These are phyloP conservation scores for Trichoderma reesei DNA, from an alignment of 495 filamentous ascomycete species.

Conservation along the genomic window DNA sequence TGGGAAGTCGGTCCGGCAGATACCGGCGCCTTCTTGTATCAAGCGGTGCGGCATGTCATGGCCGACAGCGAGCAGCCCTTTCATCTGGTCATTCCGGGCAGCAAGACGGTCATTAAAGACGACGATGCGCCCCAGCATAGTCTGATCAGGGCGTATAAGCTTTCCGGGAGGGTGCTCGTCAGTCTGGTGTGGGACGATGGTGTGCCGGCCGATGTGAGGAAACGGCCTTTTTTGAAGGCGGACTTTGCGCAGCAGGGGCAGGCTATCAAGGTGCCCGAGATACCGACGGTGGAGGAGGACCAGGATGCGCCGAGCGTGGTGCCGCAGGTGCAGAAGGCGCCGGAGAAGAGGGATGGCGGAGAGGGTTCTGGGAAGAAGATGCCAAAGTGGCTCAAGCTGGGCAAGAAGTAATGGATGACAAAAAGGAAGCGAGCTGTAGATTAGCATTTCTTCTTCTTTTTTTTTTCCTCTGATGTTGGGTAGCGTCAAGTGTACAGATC, in stretches of 20 bases:
- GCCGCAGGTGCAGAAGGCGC: conserved; percentile 26
- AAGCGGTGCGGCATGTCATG: conserved; percentile 49
- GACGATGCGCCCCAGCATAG: conserved; percentile 30
- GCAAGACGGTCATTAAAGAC: conserved; percentile 22
- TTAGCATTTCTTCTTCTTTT: background rate
- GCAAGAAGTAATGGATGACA: conserved; percentile 41
- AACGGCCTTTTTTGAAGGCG: conserved; percentile 51
- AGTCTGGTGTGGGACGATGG: conserved; percentile 67
- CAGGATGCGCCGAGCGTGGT: conserved; percentile 27
- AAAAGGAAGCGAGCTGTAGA: background rate
- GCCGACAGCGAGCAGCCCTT: conserved; percentile 37
- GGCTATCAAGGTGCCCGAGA: conserved; percentile 44
- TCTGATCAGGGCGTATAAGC: conserved; percentile 62
- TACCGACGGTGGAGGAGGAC: conserved; percentile 31
- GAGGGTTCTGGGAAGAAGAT: conserved; percentile 39
- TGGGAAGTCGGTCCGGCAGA: conserved; percentile 53
- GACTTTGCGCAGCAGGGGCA: conserved; percentile 58
- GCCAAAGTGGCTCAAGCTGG: conserved; percentile 64
- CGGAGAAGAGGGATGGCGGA: conserved; percentile 38
- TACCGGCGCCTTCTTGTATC: conserved; percentile 56
- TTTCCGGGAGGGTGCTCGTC: conserved; percentile 60
- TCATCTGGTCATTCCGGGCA: conserved; percentile 33
- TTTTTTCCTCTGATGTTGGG: background rate
- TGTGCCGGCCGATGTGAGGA: conserved; percentile 37
- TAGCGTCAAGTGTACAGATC: background rate